Base-by-base conservation (phyloP, 176 grass and related monocot genomes). In the Eremochloa ophiuroides region DNA sequence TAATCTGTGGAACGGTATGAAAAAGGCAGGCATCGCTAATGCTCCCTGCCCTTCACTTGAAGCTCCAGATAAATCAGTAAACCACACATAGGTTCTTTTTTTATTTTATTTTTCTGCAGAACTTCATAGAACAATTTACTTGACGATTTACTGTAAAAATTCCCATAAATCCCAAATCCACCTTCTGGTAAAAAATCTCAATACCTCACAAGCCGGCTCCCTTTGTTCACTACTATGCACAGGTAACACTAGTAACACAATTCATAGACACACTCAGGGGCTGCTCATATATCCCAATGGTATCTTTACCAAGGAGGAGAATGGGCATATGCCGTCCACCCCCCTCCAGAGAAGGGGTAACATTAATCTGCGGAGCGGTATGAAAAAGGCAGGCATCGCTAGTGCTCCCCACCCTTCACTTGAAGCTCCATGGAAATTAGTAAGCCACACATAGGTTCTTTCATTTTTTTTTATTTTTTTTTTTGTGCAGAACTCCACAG, bases 381-480 rank as follows among this genome's bases (percentile, higher is more conserved):
- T 86, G 88, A 90, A 74, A 90, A 90, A 82, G 83, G 79, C 88
- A 82, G 78, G 79, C 88, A 90, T 72, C 46, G 83, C 79, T 40
- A 46, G 41, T 23, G 66, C 65, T 58, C 44, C 83, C 80, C 31
- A 5, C 88, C 68, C 73, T 89, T 82, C 83, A 89, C 88, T 89
- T 59, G 88, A 89, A 82, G 83, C 88, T 86, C 88, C 83, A 82
- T 23, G 10, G 20, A 22, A 28, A 70, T 53, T 20, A n/a, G 50
- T 56, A 56, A 56, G 4, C 30, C 20, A 15, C 22, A 76, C 18
- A 48, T 7, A 4, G 20, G 1, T 29, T 7, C 0, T 4, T 29
- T 4, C 33, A 34, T 34, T 67, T 33, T 5, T 31, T 8, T 16
- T 76, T 6, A 29, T 25, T 41, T 10, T 25, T 1, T 10, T 13